Base-by-base conservation (phyloP, 495 filamentous ascomycete species). In the Umbilicaria muhlenbergii region DNA sequence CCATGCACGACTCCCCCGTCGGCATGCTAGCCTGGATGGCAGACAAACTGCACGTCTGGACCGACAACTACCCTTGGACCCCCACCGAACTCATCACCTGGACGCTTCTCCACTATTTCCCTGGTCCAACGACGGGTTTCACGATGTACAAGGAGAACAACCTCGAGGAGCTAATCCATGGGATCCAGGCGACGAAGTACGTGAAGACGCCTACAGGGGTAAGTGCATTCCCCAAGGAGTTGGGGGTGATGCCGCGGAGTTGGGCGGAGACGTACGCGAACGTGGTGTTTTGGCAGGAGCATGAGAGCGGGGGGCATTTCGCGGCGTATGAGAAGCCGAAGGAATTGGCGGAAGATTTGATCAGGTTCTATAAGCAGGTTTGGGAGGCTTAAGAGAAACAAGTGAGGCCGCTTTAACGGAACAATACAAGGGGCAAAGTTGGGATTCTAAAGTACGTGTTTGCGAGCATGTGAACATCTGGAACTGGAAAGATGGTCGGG, bases 301-400 rank as follows among this genome's bases (percentile, higher is more conserved):
- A 66, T 45, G 50, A 51, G 32, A 41, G 42, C 11, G 60, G 62
- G 19, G 62, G 60, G n/a, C 62, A 65, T 43, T 65, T 65, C 39
- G 58, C 62, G 11, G 56, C 60, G 8, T 56, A 49, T 38, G 62
- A 63, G 47, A 44, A 48, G 33, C 60, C 62, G 21, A 50, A 58
- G 14, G 40, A 51, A 38, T 54, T 63, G 33, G 52, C 52, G n/a
- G 42, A 47, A 21, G 58, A 66, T 49, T 32, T 66, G 36, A 34
- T 46, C 16, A 47, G 50, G 1, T 52, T 52, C 32, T 52, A 32
- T 32, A 37, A 38, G 16, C 16, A 17, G 13, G 16, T 45, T 15
- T 45, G 43, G 43, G 24, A 39, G 21, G 15, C 16, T 28, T 28
- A 6, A 28, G 5, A 4, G 8, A 28, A 6, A 21, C 19, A 21